These are phyloP conservation scores for Persicaria tinctoria DNA, from an alignment of 148 eudicot species.

Conservation along the genomic window DNA sequence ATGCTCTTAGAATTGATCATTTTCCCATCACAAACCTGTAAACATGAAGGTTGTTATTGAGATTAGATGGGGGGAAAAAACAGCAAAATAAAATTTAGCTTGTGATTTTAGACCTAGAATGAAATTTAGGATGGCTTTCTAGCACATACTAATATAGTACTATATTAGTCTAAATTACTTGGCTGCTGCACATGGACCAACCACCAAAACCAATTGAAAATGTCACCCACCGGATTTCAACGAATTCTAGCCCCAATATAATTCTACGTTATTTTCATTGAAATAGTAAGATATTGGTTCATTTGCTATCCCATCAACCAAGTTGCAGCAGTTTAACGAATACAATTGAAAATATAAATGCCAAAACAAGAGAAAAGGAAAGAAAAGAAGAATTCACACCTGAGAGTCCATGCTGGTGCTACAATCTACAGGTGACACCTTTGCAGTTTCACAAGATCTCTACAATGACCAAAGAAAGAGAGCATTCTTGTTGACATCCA, in stretches of 20 bases:
- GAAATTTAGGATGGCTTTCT: neutral
- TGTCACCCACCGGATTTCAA: neutral
- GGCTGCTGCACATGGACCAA: neutral
- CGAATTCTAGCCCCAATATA: neutral
- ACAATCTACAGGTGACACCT: constrained; percentile 1
- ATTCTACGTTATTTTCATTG: neutral
- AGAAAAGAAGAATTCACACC: neutral
- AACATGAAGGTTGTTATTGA: neutral
- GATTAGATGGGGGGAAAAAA: neutral
- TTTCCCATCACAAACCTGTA: constrained; percentile 33
- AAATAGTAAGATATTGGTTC: neutral
- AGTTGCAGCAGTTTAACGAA: neutral
- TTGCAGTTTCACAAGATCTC: constrained; percentile 3
- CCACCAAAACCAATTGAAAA: neutral
- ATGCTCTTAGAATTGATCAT: constrained; percentile 18
- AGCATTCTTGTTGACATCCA: neutral
- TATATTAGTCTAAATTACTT: neutral
- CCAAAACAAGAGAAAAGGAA: neutral
- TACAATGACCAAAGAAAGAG: neutral
- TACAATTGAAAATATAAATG: neutral
- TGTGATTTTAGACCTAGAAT: neutral
- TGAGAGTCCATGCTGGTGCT: neutral
- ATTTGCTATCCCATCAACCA: neutral
- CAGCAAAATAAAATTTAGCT: neutral
- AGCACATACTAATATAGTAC: neutral